A percentile compares a stretch with the other conserved stretches of the same genome.
Evolutionary conservation across 1,284 basidiomycete species (phyloP).

Genomic region (Crepidotus sp.): DNA sequence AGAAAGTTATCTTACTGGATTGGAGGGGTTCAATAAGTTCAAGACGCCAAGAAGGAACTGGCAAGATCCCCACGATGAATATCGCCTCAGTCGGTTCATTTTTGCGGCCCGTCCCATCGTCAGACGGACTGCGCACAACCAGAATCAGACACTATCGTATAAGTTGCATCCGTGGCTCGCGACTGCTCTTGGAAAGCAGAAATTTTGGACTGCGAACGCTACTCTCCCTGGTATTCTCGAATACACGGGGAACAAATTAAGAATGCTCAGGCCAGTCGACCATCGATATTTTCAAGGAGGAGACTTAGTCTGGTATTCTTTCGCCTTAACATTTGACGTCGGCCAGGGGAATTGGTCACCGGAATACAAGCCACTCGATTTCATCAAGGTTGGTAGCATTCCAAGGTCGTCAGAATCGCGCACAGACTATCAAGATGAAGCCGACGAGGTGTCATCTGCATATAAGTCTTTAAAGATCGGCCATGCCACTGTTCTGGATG

Average conservation of each 20-base stretch:
- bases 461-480: neutral
- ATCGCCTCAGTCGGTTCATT: neutral
- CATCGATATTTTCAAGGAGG: neutral
- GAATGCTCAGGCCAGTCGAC: neutral
- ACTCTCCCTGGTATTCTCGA: neutral
- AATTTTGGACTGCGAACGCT: neutral
- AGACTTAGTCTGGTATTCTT: constrained; percentile 1
- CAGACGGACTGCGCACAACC: neutral
- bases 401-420: neutral
- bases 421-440: neutral
- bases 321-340: neutral
- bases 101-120: neutral
- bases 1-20: neutral
- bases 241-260: neutral
- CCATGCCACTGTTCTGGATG: neutral
- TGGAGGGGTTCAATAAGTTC: neutral
- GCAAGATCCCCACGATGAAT: neutral
- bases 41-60: neutral
- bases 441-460: neutral
- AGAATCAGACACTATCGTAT: neutral
- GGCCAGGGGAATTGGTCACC: neutral
- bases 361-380: neutral
- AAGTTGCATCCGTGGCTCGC: neutral
- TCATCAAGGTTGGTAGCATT: neutral
- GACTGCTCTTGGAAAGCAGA: neutral